Evolutionary conservation across 2,329 filamentous ascomycete species (phyloP), one percentile per base, ranked within the genome.

Genomic region (Scolecobasidium constrictum): DNA sequence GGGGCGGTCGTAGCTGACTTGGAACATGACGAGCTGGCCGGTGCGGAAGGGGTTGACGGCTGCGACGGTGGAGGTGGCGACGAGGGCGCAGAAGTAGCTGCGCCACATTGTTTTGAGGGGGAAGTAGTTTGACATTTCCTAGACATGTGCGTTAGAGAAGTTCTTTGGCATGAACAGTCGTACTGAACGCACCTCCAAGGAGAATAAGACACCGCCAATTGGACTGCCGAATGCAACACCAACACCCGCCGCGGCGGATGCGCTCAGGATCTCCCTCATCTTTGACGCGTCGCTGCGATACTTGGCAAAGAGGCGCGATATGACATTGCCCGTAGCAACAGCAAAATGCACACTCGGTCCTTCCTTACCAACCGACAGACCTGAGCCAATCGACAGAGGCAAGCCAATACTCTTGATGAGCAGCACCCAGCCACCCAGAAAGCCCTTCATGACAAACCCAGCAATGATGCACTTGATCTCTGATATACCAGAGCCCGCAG

Each of bases 381-480:
- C 92, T 2, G 88, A 95, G 11, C 84, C 88, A 58, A 98, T 98
- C 35, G 90, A 85, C 35, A 98, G 69, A 1, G 92, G 92, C 38
- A 98, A 68, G 18, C 83, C 85, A 43, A 96, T 77, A 0, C 87
- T 94, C 65, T 98, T 98, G 66, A 98, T 96, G 47, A 92, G 62
- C 22, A 98, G 69, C 4, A 92, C 96, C 76, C 86, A 87, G 53
- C 82, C 81, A 16, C 90, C 87, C 13, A 98, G 72, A 56, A 98
- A 98, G 0, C 88, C 92, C 63, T 96, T 95, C 92, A 98, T 98
- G 39, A 96, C 86, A 59, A 98, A 98, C 3, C 92, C 92, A 4
- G 90, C 92, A 56, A 98, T 94, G 57, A 98, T 96, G 63, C 87
- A 94, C 64, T 98, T 98, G 72, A 98, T 98, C 66, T 98, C 92